These are phyloP conservation scores for Chrysanthemum seticuspe DNA, from an alignment of 129 eudicot species.

Conservation along the genomic window DNA sequence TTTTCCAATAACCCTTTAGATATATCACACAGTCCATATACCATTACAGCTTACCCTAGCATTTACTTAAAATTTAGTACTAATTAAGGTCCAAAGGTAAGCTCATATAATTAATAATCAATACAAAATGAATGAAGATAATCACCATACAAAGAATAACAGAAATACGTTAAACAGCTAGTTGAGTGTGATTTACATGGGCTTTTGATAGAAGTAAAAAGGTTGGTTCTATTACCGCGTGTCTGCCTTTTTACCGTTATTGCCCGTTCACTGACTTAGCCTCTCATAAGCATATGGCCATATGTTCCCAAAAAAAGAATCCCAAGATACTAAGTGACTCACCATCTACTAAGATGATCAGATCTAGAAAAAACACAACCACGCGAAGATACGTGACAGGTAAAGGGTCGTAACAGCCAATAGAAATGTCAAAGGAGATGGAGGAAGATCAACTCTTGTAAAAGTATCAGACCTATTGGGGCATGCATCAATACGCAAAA, in stretches of 20 bases:
- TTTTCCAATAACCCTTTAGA: neutral
- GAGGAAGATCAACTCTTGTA: neutral
- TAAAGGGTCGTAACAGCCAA: neutral
- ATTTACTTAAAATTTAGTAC: neutral
- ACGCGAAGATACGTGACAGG: neutral
- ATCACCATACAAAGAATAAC: slow-evolving; percentile 1
- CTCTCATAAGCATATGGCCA: neutral
- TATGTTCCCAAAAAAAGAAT: neutral
- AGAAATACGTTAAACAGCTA: neutral
- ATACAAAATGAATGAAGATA: neutral
- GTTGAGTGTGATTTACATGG: slow-evolving; percentile 2
- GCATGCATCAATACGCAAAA: neutral
- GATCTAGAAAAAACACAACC: neutral
- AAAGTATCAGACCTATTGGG: neutral
- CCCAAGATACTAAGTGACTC: neutral
- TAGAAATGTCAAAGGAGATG: neutral
- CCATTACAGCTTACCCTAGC: neutral
- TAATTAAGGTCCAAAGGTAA: neutral
- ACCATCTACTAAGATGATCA: neutral
- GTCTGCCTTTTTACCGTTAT: neutral
- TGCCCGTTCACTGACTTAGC: neutral
- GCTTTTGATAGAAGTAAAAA: neutral
- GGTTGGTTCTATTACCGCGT: neutral
- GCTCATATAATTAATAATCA: slow-evolving; percentile 3
- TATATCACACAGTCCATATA: slow-evolving; percentile 4